These are phyloP conservation scores for Lachnellula occidentalis DNA, from an alignment of 2,329 filamentous ascomycete species.

Conservation along the genomic window DNA sequence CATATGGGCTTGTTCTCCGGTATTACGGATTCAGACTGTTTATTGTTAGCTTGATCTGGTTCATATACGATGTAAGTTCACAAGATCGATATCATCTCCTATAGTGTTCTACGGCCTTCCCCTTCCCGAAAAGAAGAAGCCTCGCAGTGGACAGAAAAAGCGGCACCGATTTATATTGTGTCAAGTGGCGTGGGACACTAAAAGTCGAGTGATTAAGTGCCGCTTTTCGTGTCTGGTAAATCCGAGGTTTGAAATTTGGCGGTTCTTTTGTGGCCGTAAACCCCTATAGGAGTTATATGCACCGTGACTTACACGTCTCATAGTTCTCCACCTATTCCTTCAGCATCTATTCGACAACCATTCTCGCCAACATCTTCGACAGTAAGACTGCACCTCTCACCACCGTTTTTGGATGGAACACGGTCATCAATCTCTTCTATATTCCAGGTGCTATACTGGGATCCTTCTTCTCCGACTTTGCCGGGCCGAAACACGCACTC, in stretches of 20 bases:
- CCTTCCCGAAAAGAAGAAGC: too few relatives aligned
- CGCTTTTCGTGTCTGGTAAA: too few relatives aligned
- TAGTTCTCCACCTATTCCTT: constrained; percentile 80
- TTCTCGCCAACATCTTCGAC: constrained; percentile 61
- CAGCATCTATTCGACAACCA: constrained; percentile 74
- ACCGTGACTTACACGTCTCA: background rate
- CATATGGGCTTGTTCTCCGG: constrained; percentile 49
- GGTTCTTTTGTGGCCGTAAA: too few relatives aligned
- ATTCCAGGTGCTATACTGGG: constrained; percentile 76
- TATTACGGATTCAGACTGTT: constrained; percentile 72
- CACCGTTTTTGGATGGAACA: constrained; percentile 81
- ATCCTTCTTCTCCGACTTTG: constrained; percentile 68
- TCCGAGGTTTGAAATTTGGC: too few relatives aligned
- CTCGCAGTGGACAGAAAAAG: too few relatives aligned
- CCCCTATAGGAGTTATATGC: too few relatives aligned
- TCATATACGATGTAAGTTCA: constrained; percentile 64
- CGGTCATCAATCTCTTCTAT: constrained; percentile 83
- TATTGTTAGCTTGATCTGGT: constrained; percentile 73
- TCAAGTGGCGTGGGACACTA: too few relatives aligned
- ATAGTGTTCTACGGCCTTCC: too few relatives aligned
- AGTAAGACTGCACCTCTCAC: constrained; percentile 54
- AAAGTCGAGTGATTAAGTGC: too few relatives aligned
- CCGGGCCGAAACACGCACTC: constrained; percentile 73
- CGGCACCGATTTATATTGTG: background rate
- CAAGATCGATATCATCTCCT: too few relatives aligned